Conservation (phyloP, 257 asterid species). For the Ligustrum vulgare region DNA sequence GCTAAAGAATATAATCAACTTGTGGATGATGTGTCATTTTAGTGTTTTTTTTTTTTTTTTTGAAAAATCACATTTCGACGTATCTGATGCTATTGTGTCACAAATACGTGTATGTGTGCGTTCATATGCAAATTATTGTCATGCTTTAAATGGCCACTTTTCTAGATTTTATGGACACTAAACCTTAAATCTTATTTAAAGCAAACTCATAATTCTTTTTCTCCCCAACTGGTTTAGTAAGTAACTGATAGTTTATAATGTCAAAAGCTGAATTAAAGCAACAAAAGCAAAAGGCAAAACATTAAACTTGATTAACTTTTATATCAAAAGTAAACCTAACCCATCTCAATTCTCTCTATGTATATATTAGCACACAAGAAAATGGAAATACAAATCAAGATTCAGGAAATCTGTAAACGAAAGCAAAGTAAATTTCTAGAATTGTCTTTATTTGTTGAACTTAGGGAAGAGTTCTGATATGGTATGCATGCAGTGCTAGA, state of each 20-base stretch:
- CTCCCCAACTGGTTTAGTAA: background rate
- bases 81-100: too few species aligned
- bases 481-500: background rate
- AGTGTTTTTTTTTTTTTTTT: too few species aligned
- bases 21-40: too few species aligned
- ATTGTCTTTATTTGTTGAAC: background rate
- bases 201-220: background rate
- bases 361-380: background rate
- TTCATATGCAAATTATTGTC: background rate
- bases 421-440: background rate
- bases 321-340: background rate
- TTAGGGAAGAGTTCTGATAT: background rate
- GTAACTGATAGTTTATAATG: background rate
- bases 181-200: background rate
- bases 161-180: background rate
- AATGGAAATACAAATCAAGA: background rate
- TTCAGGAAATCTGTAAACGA: background rate
- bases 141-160: background rate
- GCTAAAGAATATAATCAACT: too few species aligned
- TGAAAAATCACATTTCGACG: too few species aligned
- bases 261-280: background rate
- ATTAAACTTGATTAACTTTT: background rate
- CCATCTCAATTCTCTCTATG: background rate
- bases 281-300: background rate
- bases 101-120: too few species aligned